phyloP scores from a whole-genome alignment of 176 grass and related monocot genomes.

The Cenchrus americanus region DNA sequence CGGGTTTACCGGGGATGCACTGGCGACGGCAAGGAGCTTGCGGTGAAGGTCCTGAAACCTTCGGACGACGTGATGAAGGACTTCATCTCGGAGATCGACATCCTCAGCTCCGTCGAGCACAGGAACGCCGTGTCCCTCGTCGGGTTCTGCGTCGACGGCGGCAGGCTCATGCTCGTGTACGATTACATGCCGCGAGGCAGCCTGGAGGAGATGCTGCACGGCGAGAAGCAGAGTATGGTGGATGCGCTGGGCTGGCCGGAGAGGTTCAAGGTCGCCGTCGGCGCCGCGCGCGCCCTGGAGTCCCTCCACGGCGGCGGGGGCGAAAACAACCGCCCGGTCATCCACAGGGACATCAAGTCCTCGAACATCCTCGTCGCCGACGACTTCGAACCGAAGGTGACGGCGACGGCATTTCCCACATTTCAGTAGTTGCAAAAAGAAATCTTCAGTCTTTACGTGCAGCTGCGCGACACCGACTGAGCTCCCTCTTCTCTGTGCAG shows the following conservation, averaged over 20 bases:
- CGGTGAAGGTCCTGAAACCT: slow-evolving; percentile 76
- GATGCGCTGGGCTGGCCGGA: slow-evolving; percentile 61
- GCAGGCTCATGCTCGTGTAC: slow-evolving; percentile 73
- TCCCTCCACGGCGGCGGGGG: slow-evolving; percentile 59
- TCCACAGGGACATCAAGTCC: slow-evolving; percentile 92
- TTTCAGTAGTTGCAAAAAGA: neutral
- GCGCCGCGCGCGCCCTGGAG: slow-evolving; percentile 57
- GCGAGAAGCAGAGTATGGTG: slow-evolving; percentile 28
- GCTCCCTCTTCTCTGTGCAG: slow-evolving; percentile 23
- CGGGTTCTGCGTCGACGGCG: slow-evolving; percentile 68
- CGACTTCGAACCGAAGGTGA: slow-evolving; percentile 75
- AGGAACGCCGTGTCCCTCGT: slow-evolving; percentile 67
- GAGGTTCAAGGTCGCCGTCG: slow-evolving; percentile 73
- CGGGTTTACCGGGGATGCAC: slow-evolving; percentile 56
- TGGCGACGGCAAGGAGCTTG: slow-evolving; percentile 57
- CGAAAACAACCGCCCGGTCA: slow-evolving; percentile 44
- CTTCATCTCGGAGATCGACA: slow-evolving; percentile 73
- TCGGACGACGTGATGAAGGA: slow-evolving; percentile 57
- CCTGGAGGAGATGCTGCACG: slow-evolving; percentile 82
- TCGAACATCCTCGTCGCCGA: slow-evolving; percentile 81
- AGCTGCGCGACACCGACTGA: neutral
- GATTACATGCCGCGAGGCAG: slow-evolving; percentile 80
- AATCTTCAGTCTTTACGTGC: neutral
- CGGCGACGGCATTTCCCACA: neutral
- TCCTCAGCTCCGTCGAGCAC: slow-evolving; percentile 62